Conservation (phyloP, 148 eudicot genomes). For the Chenopodium suecicum region DNA sequence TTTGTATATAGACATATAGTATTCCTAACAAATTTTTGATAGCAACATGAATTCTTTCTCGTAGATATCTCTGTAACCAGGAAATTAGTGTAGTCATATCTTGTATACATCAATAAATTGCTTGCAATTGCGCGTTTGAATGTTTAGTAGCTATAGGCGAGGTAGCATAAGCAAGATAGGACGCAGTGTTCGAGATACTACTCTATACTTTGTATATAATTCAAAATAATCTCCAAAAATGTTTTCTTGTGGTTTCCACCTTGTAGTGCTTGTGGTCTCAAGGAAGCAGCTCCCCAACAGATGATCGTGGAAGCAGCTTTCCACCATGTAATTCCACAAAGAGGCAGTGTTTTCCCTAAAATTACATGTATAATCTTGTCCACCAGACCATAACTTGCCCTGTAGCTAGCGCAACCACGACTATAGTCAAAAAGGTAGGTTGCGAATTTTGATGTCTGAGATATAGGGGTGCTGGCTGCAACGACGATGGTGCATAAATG, state of each 20-base stretch:
- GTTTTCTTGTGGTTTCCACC: neutral
- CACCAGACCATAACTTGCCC: too few species aligned
- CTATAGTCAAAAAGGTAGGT: too few species aligned
- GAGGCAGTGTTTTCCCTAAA: neutral
- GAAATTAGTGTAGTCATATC: neutral
- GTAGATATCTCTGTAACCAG: slow-evolving; percentile 1
- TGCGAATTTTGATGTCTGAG: neutral
- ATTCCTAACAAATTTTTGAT: neutral
- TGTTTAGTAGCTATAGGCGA: neutral
- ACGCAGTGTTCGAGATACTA: neutral
- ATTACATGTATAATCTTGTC: too few species aligned
- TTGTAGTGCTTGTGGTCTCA: too few species aligned
- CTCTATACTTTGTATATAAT: too few species aligned
- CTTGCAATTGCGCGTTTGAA: neutral
- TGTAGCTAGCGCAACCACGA: too few species aligned
- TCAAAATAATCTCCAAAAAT: neutral
- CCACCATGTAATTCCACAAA: neutral
- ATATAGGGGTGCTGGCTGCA: neutral
- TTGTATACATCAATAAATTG: neutral
- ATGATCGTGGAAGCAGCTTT: too few species aligned
- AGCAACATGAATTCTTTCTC: neutral
- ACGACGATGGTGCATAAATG: too few species aligned
- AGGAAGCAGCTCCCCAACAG: too few species aligned
- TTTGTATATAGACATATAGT: neutral
- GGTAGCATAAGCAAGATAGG: neutral